phyloP scores from a whole-genome alignment of 306 rosid genomes.

The Fragaria nilgerrensis region DNA sequence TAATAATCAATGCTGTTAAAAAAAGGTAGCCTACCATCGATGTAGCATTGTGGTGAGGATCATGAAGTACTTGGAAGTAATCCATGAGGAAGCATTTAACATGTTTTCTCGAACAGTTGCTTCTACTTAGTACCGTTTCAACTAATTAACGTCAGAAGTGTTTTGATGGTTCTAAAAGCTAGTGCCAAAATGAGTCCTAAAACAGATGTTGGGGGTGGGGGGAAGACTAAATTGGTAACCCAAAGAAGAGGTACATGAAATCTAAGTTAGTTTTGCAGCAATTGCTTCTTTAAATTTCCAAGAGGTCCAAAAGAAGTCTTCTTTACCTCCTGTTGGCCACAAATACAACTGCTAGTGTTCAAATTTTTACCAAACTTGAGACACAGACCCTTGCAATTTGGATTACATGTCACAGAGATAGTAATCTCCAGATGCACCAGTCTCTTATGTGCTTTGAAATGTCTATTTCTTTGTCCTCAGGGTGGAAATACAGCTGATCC shows the following conservation, averaged over 20 bases:
- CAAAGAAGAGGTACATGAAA: neutral
- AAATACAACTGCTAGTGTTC: slow-evolving; percentile 59
- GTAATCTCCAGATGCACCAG: slow-evolving; percentile 79
- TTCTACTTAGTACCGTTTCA: too few species aligned
- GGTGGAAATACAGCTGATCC: slow-evolving; percentile 72
- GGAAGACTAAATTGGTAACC: too few species aligned
- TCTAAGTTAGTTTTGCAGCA: slow-evolving; percentile 35
- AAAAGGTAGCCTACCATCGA: too few species aligned
- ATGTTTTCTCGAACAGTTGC: too few species aligned
- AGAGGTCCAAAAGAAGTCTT: slow-evolving; percentile 58
- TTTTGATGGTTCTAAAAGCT: too few species aligned
- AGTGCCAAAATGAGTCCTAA: neutral
- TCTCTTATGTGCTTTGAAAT: slow-evolving; percentile 91
- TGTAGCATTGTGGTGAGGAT: too few species aligned
- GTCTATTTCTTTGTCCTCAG: slow-evolving; percentile 61
- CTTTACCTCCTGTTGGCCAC: slow-evolving; percentile 43
- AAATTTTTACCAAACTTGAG: slow-evolving; percentile 69
- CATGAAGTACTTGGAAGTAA: too few species aligned
- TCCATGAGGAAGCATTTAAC: too few species aligned
- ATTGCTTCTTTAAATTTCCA: slow-evolving; percentile 57
- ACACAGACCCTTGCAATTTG: slow-evolving; percentile 79
- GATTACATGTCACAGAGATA: slow-evolving; percentile 57
- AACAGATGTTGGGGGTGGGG: neutral
- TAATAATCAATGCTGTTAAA: too few species aligned
- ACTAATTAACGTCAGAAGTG: too few species aligned